Base-by-base conservation (phyloP, 192 early-diverging fungal species). In the Diversispora eburnea region DNA sequence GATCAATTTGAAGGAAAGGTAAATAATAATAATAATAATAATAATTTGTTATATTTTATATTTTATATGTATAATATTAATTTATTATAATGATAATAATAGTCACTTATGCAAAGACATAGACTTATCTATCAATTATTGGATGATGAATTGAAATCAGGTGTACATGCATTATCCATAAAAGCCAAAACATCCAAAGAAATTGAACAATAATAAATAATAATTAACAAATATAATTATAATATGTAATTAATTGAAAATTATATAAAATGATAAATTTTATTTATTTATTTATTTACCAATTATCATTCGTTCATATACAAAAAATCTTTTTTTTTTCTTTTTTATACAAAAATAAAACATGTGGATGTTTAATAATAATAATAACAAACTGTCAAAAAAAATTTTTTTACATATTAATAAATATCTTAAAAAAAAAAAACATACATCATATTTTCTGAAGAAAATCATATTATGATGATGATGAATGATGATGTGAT, bases 121-220 rank as follows among this genome's bases (percentile, higher is more conserved):
- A 86, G 89, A 41, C 67, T 84, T 25, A 85, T 96, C 10, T 93
- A 94, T 74, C 67, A 70, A 9, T 73, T 93, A n/a, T 73, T 95
- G 60, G 84, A 75, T 54, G 84, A 88, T 25, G 92, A 96, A 71
- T 80, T 94, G 75, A 84, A 88, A 9, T 83, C 83, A 43, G 89
- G 92, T 6, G 76, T 96, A 7, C 94, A 96, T 70, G 93, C 94
- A 4, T 77, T 96, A 54, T 80, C 86, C 3, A 79, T 96, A 47
- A 89, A 85, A 17, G 92, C 93, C 8, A 93, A 91, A 81, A 94
- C 93, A 1, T 86, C 85, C 2, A 78, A 77, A 9, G 92, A 95
- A 67, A 69, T 83, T 62, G 49, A 51, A 51, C 49, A 51, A 51
- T 51, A 51, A 5, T 51, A 12, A 12, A 12, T 51, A 51, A 51